Evolutionary conservation across 2,329 filamentous ascomycete species (phyloP).

Genomic region (Fusarium mundagurra): DNA sequence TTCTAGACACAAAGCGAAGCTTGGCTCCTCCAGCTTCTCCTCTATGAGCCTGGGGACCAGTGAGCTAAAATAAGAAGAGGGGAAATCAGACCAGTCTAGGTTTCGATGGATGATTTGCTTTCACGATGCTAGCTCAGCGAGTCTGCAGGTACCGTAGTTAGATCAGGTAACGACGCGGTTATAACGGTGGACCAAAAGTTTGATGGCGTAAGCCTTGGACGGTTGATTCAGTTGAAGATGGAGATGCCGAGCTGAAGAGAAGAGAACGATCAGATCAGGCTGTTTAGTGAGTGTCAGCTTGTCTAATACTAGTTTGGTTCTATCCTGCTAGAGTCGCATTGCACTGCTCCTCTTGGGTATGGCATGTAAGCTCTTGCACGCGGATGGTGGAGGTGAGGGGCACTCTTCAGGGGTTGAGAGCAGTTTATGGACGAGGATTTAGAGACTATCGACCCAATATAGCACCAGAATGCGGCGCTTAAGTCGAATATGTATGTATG

Average conservation of each 20-base stretch:
- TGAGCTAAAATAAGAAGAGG: slow-evolving; percentile 18
- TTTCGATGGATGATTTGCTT: slow-evolving; percentile 10
- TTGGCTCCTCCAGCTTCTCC: not conserved
- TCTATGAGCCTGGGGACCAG: not conserved
- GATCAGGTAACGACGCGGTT: slow-evolving; percentile 17
- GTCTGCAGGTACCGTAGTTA: slow-evolving; percentile 10
- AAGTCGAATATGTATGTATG: not conserved
- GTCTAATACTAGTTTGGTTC: not conserved
- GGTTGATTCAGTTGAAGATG: slow-evolving; percentile 14
- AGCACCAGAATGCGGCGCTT: slow-evolving; percentile 19
- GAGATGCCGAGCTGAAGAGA: slow-evolving; percentile 2
- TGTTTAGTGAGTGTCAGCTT: not conserved
- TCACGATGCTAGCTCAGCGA: slow-evolving; percentile 4
- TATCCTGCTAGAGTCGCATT: slow-evolving; percentile 7
- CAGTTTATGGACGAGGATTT: slow-evolving; percentile 11
- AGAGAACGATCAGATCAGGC: not conserved
- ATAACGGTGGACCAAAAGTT: slow-evolving; percentile 20
- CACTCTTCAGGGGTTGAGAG: not conserved
- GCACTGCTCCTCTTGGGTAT: slow-evolving; percentile 9
- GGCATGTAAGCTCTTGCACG: slow-evolving; percentile 6
- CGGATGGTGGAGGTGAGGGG: slow-evolving; percentile 18
- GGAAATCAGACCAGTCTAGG: slow-evolving; percentile 8
- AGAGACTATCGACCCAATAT: slow-evolving; percentile 15
- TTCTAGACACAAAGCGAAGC: slow-evolving; percentile 2
- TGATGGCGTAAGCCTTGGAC: slow-evolving; percentile 9